Conservation (phyloP, 495 filamentous ascomycete genomes). For the Xylaria telfairii region DNA sequence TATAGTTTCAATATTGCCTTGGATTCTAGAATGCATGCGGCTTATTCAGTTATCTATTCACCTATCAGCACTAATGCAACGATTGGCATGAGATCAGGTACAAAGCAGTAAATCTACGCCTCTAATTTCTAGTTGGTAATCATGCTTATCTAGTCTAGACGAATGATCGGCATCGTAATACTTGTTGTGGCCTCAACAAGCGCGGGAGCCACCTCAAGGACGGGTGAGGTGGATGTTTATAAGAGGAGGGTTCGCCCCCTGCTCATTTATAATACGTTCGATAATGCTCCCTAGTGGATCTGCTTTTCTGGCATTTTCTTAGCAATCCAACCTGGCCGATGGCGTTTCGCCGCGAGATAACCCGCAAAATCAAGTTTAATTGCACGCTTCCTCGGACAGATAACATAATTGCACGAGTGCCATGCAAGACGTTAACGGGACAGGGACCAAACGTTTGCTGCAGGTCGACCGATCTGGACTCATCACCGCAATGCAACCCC, state of each 20-base stretch:
- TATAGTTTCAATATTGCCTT: neutral
- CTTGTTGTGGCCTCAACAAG: neutral
- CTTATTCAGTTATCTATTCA: neutral
- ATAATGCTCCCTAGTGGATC: neutral
- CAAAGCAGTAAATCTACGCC: neutral
- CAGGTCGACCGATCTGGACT: constrained; percentile 6
- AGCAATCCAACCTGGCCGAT: neutral
- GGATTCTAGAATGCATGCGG: neutral
- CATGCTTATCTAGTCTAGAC: neutral
- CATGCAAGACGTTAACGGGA: neutral
- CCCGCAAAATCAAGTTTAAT: neutral
- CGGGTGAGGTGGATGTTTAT: neutral
- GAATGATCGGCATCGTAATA: neutral
- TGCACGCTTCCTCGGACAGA: neutral
- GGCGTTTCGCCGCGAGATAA: neutral
- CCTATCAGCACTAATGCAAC: constrained; percentile 4
- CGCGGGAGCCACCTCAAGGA: neutral
- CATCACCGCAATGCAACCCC: constrained; percentile 15
- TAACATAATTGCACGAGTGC: neutral
- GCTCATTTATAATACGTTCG: neutral
- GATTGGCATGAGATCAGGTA: constrained; percentile 16
- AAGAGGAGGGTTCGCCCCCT: neutral
- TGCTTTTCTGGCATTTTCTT: neutral
- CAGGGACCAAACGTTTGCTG: neutral
- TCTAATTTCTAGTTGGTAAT: neutral